Evolutionary conservation across 352 stramenopile genomes (phyloP).

Genomic region (Phytophthora hibernalis): DNA sequence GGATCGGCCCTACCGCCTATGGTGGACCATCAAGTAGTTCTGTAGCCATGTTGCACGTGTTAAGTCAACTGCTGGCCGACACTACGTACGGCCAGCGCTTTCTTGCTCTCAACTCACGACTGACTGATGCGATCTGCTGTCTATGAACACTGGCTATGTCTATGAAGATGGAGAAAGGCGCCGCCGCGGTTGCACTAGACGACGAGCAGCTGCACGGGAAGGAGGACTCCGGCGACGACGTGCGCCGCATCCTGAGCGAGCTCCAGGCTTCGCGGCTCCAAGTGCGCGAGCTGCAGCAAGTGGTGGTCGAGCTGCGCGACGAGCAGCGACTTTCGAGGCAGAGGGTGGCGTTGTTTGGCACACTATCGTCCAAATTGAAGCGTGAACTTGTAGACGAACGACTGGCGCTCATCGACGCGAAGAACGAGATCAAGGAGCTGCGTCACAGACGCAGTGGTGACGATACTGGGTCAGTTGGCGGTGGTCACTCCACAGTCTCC

Average conservation of each 20-base stretch:
- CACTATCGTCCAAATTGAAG: constrained; percentile 69
- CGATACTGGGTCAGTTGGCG: constrained; percentile 19
- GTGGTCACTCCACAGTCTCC: constrained; percentile 37
- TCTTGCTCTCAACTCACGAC: constrained; percentile 24
- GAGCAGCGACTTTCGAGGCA: constrained; percentile 65
- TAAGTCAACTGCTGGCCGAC: constrained; percentile 22
- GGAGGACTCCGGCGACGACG: constrained; percentile 29
- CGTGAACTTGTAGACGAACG: constrained; percentile 81
- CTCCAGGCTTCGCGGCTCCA: constrained; percentile 39
- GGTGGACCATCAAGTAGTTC: constrained; percentile 43
- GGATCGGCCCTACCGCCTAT: constrained; percentile 24
- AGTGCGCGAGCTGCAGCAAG: constrained; percentile 47
- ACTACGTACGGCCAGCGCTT: constrained; percentile 9
- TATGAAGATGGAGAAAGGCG: constrained; percentile 59
- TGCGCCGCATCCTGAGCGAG: constrained; percentile 38
- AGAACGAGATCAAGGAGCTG: constrained; percentile 69
- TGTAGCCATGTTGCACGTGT: constrained; percentile 40
- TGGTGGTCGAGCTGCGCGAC: constrained; percentile 60
- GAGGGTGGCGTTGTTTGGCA: constrained; percentile 61
- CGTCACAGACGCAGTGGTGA: constrained; percentile 40
- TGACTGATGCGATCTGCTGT: constrained; percentile 47
- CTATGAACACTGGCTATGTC: constrained; percentile 53
- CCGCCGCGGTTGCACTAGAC: constrained; percentile 30
- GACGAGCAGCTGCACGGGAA: constrained; percentile 45
- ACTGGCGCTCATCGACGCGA: constrained; percentile 74